Percentiles rank a stretch among this genome's conserved stretches.
Conservation (phyloP, 352 stramenopile species). For the Phytophthora pinifolia region DNA sequence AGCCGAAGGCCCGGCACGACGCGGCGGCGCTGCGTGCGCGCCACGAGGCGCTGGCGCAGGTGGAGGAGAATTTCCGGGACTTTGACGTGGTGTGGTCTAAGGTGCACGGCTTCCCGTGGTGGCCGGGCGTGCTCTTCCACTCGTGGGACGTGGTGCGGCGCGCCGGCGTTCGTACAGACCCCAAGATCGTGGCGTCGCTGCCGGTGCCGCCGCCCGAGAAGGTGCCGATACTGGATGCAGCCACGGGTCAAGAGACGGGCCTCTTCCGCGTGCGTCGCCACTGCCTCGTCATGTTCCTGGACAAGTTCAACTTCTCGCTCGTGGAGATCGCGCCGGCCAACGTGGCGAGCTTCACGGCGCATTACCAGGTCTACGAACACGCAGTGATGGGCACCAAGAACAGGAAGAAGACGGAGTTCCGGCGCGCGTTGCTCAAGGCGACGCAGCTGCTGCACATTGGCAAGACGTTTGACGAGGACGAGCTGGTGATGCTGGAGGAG, state of each 20-base stretch:
- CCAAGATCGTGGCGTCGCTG: slow-evolving; percentile 34
- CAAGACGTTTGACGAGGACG: slow-evolving; percentile 29
- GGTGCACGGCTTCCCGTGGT: slow-evolving; percentile 70
- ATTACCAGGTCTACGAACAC: slow-evolving; percentile 41
- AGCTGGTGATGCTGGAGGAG: slow-evolving; percentile 39
- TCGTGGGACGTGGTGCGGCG: slow-evolving; percentile 52
- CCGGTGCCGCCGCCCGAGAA: slow-evolving; percentile 42
- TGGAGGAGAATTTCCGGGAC: slow-evolving; percentile 63
- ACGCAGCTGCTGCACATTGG: slow-evolving; percentile 46
- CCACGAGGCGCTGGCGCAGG: slow-evolving; percentile 31
- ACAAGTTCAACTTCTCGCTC: slow-evolving; percentile 64
- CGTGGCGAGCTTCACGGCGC: slow-evolving; percentile 52
- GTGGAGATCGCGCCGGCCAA: slow-evolving; percentile 37
- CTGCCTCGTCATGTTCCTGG: slow-evolving; percentile 64
- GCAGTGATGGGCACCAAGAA: slow-evolving; percentile 33
- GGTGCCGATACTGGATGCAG: slow-evolving; percentile 21
- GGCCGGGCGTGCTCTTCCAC: slow-evolving; percentile 76
- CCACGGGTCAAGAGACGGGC: slow-evolving; percentile 27
- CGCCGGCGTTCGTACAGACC: slow-evolving; percentile 42
- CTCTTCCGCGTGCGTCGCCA: slow-evolving; percentile 23
- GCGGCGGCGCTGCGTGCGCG: slow-evolving; percentile 27
- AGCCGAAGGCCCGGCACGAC: slow-evolving; percentile 27
- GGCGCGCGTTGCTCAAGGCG: slow-evolving; percentile 36
- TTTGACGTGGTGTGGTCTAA: slow-evolving; percentile 84
- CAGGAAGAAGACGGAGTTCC: slow-evolving; percentile 40